Conservation (phyloP, 2,329 filamentous ascomycete species). For the Aspergillus quadricinctus region DNA sequence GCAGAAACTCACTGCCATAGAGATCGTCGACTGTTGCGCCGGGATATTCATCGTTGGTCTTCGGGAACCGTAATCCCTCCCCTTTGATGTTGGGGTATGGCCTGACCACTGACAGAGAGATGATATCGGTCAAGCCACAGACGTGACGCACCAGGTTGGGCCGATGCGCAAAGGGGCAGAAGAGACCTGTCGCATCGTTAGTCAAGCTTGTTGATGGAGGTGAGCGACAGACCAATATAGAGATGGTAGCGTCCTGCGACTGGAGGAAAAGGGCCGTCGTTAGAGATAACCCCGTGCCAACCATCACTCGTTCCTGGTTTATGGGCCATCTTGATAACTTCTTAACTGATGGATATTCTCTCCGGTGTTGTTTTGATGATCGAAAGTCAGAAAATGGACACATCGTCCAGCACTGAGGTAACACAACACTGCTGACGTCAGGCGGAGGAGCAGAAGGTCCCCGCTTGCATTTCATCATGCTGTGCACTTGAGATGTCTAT, state of each 20-base stretch:
- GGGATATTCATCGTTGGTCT: slow-evolving; percentile 50
- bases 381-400: not conserved
- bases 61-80: slow-evolving; percentile 58
- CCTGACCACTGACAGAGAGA: slow-evolving; percentile 56
- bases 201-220: not conserved
- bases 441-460: not conserved
- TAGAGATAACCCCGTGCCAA: slow-evolving; percentile 51
- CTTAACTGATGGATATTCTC: not conserved
- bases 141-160: slow-evolving; percentile 55
- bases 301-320: slow-evolving; percentile 21
- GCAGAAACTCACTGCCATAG: slow-evolving; percentile 55
- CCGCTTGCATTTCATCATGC: not conserved
- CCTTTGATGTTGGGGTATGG: slow-evolving; percentile 64
- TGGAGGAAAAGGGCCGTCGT: slow-evolving; percentile 46
- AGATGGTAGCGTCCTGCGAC: slow-evolving; percentile 53
- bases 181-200: slow-evolving; percentile 34
- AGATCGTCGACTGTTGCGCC: slow-evolving; percentile 58
- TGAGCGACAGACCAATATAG: slow-evolving; percentile 41
- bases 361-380: not conserved
- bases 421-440: not conserved
- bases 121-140: slow-evolving; percentile 52
- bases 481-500: too few relatives aligned
- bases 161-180: slow-evolving; percentile 63
- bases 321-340: slow-evolving; percentile 13
- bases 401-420: not conserved